phyloP scores from a whole-genome alignment of 208 protist species.

The Naegleria gruberi region DNA sequence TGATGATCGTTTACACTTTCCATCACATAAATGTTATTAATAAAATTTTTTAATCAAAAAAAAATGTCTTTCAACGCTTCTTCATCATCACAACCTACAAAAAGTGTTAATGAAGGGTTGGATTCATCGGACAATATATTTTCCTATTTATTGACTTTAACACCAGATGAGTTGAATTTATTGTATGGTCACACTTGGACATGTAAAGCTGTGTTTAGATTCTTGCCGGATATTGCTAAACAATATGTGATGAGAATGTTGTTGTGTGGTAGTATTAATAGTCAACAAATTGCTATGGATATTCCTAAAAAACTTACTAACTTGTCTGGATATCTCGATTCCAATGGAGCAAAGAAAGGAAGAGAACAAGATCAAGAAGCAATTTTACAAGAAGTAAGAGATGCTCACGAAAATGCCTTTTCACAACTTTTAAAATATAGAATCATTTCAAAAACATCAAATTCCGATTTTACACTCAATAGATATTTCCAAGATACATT shows the following conservation, averaged over 20 bases:
- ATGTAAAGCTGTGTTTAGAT: conserved; percentile 17
- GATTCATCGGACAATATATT: background rate
- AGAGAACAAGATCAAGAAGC: background rate
- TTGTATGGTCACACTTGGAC: background rate
- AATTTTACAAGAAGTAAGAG: background rate
- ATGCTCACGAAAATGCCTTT: background rate
- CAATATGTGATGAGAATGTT: conserved; percentile 6
- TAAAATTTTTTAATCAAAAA: background rate
- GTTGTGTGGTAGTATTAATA: background rate
- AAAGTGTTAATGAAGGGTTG: background rate
- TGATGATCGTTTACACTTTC: too few species aligned
- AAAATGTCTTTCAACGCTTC: background rate
- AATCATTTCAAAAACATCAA: background rate
- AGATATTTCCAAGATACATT: background rate
- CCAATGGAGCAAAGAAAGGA: background rate
- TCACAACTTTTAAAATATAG: background rate
- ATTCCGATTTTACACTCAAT: background rate
- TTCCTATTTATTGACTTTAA: background rate
- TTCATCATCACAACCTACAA: background rate
- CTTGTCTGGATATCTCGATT: background rate
- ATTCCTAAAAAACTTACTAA: background rate
- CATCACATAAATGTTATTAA: too few species aligned
- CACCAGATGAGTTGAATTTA: background rate
- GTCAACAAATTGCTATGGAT: background rate
- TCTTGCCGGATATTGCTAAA: background rate